Conservation (phyloP, 2,329 filamentous ascomycete genomes). For the Epichloe gansuensis region DNA sequence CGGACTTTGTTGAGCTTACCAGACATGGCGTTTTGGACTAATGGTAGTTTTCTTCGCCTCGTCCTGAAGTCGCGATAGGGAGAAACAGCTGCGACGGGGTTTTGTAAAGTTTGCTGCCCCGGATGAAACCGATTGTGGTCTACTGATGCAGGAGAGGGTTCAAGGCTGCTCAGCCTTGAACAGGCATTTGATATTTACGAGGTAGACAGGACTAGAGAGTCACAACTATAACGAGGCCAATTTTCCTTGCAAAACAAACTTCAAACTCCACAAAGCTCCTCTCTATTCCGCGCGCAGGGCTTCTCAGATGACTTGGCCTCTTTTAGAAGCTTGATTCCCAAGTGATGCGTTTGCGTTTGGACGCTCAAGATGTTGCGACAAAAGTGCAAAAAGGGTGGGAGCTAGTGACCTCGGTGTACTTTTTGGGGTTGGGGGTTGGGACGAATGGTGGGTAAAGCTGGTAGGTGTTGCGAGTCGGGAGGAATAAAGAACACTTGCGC, state of each 20-base stretch:
- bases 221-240: conserved; percentile 21
- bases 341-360: background rate
- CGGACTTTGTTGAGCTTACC: conserved; percentile 18
- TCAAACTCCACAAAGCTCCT: background rate
- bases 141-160: conserved; percentile 18
- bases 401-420: background rate
- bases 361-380: background rate
- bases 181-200: conserved; percentile 21
- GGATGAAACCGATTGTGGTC: conserved; percentile 7
- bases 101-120: conserved; percentile 7
- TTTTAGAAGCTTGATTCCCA: background rate
- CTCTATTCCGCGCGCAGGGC: conserved; percentile 1
- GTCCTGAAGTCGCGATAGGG: background rate
- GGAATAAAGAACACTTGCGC: background rate
- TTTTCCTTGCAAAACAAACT: background rate
- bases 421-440: background rate
- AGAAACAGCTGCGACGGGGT: background rate
- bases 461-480: background rate
- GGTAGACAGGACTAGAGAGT: conserved; percentile 19
- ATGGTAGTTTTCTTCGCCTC: background rate
- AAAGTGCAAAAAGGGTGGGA: background rate
- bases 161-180: conserved; percentile 14
- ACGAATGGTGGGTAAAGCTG: background rate
- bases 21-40: conserved; percentile 17
- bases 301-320: background rate